A percentile compares a stretch with the other conserved stretches of the same genome.
phyloP scores from a whole-genome alignment of 305 asterid genomes.

The Euphrasia arctica region DNA sequence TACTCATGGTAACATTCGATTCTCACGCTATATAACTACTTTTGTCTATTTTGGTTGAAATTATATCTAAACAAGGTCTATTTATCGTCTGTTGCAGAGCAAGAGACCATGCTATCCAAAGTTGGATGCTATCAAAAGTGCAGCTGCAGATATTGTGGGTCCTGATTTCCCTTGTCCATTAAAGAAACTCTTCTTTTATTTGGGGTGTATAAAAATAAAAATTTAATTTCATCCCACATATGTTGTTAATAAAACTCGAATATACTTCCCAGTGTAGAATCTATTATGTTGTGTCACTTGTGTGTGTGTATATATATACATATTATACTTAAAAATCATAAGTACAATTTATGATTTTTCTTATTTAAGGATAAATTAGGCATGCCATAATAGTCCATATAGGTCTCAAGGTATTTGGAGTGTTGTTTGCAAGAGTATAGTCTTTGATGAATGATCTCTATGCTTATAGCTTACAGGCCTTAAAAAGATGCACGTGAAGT shows the following conservation, averaged over 20 bases:
- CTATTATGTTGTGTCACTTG: too few relatives aligned
- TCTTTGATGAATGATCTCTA: constrained; percentile 20
- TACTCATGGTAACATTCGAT: constrained; percentile 58
- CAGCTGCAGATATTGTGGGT: constrained; percentile 94
- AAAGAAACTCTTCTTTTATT: neutral
- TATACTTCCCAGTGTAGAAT: neutral
- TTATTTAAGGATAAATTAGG: too few relatives aligned
- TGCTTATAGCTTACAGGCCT: constrained; percentile 78
- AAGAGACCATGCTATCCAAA: constrained; percentile 93
- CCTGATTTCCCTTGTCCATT: constrained; percentile 14
- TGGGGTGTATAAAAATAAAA: neutral
- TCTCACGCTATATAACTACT: constrained; percentile 1
- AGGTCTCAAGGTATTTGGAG: neutral
- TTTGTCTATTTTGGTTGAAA: neutral
- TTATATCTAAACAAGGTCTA: constrained; percentile 4
- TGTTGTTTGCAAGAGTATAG: neutral
- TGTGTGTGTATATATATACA: too few relatives aligned
- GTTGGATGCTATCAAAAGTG: constrained; percentile 81
- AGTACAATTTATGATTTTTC: too few relatives aligned
- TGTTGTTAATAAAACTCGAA: neutral
- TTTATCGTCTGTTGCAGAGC: constrained; percentile 53
- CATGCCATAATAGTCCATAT: too few relatives aligned
- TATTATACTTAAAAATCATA: too few relatives aligned
- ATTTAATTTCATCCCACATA: neutral
- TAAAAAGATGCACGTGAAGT: constrained; percentile 53